Conservation (phyloP, 805 yeast genomes). For the Sugiyamaella valdiviana region DNA sequence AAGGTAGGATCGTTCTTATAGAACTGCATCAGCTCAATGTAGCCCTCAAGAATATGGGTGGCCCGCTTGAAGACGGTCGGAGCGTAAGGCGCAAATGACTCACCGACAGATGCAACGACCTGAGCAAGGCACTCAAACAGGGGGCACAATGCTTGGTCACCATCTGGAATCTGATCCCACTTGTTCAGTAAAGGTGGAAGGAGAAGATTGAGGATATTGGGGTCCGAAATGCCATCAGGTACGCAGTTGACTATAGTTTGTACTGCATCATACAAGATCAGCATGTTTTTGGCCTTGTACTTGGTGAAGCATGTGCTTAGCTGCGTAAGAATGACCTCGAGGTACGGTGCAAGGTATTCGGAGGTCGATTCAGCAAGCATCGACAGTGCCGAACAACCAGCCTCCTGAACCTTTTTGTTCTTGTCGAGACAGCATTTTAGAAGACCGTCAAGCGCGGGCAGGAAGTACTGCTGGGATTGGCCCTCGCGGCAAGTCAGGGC, state of each 20-base stretch:
- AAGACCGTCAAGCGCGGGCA: constrained; percentile 72
- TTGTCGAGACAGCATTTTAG: constrained; percentile 70
- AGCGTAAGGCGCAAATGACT: constrained; percentile 82
- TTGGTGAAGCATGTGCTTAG: constrained; percentile 66
- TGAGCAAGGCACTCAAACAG: constrained; percentile 87
- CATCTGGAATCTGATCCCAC: constrained; percentile 72
- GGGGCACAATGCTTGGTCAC: constrained; percentile 85
- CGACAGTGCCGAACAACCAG: constrained; percentile 84
- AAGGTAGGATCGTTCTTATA: constrained; percentile 53
- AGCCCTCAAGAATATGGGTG: constrained; percentile 56
- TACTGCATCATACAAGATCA: constrained; percentile 81
- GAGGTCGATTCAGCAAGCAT: constrained; percentile 76
- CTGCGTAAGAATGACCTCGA: constrained; percentile 61
- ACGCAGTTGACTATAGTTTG: constrained; percentile 81
- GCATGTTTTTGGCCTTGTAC: constrained; percentile 77
- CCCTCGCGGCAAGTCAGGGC: constrained; percentile 34
- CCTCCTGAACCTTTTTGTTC: constrained; percentile 91
- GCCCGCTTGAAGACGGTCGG: constrained; percentile 79
- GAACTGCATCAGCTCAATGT: constrained; percentile 60
- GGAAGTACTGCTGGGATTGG: constrained; percentile 48
- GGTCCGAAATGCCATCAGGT: constrained; percentile 47
- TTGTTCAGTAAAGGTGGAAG: constrained; percentile 76
- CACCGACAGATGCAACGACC: constrained; percentile 82
- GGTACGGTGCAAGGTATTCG: constrained; percentile 51
- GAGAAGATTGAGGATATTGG: constrained; percentile 52